Percentiles rank a stretch among this genome's conserved stretches.
phyloP scores from a whole-genome alignment of 2,329 filamentous ascomycete genomes.

The Nothomitra cinnamomea region DNA sequence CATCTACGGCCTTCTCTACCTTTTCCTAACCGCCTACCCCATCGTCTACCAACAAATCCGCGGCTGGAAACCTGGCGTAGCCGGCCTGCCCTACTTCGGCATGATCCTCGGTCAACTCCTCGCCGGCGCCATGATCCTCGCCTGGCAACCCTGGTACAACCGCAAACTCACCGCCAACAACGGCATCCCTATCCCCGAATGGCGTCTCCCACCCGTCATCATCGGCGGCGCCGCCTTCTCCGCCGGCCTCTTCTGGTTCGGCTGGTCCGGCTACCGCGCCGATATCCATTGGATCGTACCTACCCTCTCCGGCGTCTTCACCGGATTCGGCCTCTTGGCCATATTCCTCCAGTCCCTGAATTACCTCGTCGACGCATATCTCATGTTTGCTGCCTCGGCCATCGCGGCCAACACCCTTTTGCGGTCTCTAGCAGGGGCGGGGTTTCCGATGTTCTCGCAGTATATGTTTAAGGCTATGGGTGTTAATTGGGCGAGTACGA shows the following conservation, averaged over 20 bases:
- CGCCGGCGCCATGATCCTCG: conserved; percentile 45
- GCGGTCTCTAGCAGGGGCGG: conserved; percentile 30
- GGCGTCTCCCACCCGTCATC: conserved; percentile 37
- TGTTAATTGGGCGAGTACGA: conserved; percentile 28
- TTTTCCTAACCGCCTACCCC: conserved; percentile 73
- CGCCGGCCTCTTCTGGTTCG: conserved; percentile 20
- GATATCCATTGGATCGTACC: conserved; percentile 25
- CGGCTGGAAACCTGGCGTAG: conserved; percentile 48
- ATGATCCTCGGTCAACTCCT: conserved; percentile 60
- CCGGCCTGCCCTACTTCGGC: conserved; percentile 70
- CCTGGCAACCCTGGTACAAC: conserved; percentile 49
- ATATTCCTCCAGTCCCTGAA: conserved; percentile 42
- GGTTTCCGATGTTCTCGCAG: conserved; percentile 36
- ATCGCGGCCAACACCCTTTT: conserved; percentile 39
- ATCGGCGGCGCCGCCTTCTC: conserved; percentile 31
- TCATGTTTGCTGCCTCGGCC: conserved; percentile 36
- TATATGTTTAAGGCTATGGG: conserved; percentile 38
- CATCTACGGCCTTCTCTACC: conserved; percentile 63
- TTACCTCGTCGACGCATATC: conserved; percentile 41
- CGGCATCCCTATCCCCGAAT: conserved; percentile 37
- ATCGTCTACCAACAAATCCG: conserved; percentile 63
- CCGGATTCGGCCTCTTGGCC: conserved; percentile 38
- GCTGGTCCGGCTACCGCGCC: conserved; percentile 23
- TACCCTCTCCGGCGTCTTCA: conserved; percentile 30
- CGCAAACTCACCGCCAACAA: conserved; percentile 41